Evolutionary conservation across 2,329 filamentous ascomycete genomes (phyloP), one percentile per base, ranked within the genome.

Genomic region (Penicillium sp.): DNA sequence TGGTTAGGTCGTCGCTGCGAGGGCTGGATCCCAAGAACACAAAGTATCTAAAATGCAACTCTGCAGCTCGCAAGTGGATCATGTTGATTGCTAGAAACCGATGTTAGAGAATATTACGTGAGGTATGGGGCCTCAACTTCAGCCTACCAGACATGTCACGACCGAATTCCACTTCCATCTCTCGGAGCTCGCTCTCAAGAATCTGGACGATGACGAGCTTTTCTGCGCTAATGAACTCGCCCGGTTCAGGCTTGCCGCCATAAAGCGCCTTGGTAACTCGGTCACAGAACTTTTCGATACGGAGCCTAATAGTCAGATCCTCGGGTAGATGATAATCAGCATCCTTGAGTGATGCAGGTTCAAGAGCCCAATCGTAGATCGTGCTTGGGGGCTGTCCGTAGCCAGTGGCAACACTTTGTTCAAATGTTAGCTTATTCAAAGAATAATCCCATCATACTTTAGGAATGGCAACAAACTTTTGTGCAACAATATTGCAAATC

Each of bases 401-500:
- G 5, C 83, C 83, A 26, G 84, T 87, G 3, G 83, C 83, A 52
- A 87, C 83, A 55, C 82, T n/a, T n/a, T 84, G 45, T 28, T 34
- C 19, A 60, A 58, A 58, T 26, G 64, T 61, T 54, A 65, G 60
- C 24, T 34, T 21, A 31, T n/a, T n/a, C n/a, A n/a, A n/a, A n/a
- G n/a, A n/a, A n/a, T n/a, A n/a, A n/a, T n/a, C n/a, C n/a, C 10
- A 11, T 14, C 14, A 14, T 36, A 9, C 9, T 9, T 6, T 51
- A 13, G 1, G 9, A 23, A 8, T 21, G 31, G 45, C 13, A 4
- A 68, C 77, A 67, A 68, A 83, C 82, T 83, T 84, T 61, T 88
- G 84, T n/a, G 85, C 84, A 9, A 87, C 84, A 52, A 87, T 82
- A 62, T 88, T 88, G 72, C 85, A 87, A 4, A 85, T 80, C 1